These are phyloP conservation scores for Dryas drummondii DNA, from an alignment of 306 rosid genomes.

Conservation along the genomic window DNA sequence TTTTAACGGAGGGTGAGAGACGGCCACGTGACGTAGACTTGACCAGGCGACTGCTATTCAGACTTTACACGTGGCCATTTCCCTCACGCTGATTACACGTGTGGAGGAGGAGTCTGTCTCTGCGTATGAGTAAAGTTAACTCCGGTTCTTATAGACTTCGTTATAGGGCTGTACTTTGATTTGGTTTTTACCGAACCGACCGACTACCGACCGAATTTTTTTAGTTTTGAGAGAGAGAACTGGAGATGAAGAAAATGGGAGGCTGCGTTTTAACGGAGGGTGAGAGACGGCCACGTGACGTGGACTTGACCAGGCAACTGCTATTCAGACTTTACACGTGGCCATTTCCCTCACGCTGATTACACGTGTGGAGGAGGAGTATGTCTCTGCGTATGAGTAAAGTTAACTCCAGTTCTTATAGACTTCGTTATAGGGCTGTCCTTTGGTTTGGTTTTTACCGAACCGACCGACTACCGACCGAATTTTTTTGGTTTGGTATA, in stretches of 20 bases:
- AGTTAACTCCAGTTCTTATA: neutral
- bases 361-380: neutral
- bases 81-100: neutral
- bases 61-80: conserved; percentile 32
- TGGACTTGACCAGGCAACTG: conserved; percentile 27
- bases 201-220: too few species aligned
- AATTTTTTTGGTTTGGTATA: too few species aligned
- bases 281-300: conserved; percentile 39
- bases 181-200: too few species aligned
- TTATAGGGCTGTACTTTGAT: too few species aligned
- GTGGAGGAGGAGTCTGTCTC: neutral
- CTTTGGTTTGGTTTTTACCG: too few species aligned
- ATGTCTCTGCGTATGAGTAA: neutral
- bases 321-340: conserved; percentile 29
- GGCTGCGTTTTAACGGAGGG: conserved; percentile 36
- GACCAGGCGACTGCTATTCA: conserved; percentile 18
- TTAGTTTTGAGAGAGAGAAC: neutral
- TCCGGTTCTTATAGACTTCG: neutral
- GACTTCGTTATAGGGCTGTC: too few species aligned
- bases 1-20: conserved; percentile 32
- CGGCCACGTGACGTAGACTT: conserved; percentile 40
- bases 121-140: neutral
- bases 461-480: too few species aligned
- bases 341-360: neutral
- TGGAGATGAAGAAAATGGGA: neutral